Base-by-base conservation (phyloP, 495 filamentous ascomycete genomes). In the Tuber brumale region DNA sequence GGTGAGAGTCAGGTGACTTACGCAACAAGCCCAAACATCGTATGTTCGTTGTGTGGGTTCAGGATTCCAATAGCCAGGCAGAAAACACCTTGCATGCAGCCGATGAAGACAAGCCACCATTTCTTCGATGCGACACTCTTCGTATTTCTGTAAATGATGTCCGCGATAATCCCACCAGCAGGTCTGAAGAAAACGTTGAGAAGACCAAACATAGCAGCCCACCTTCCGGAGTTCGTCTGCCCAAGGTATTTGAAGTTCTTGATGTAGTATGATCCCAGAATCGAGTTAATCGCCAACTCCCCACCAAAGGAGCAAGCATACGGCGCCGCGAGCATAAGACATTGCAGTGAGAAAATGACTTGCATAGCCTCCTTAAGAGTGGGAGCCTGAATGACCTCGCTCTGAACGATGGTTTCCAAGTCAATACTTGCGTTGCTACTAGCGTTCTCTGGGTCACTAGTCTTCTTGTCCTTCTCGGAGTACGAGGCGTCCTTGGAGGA, bases 191-290 rank as follows among this genome's bases (percentile, higher is more conserved):
- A 83, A 46, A 95, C 85, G 84, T 97, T 97, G 42, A 97, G 85
- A 71, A 97, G 90, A 16, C 94, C 94, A 82, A 96, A 97, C 90
- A 96, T 95, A 74, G 94, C 92, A 0, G 93, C 92, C 90, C 91
- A 96, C 79, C 89, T 87, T 3, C 92, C 89, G 10, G 91, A 89
- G 39, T 86, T 84, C 14, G 93, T 94, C 83, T 94, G 92, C 8
- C 88, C 88, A 70, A 97, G 90, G 19, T 83, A 71, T 1, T 91
- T 89, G 86, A 96, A 96, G 83, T 94, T 92, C 74, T 90, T 86
- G 66, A 87, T 81, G 85, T 96, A 97, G 87, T 94, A 97, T 6
- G 91, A 84, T 71, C 91, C 90, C 9, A 97, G 89, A 74, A 95
- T 89, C 42, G 90, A 89, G 87, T 97, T 95, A 85, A 97, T 91